Evolutionary conservation across 441 rosid genomes (phyloP).

Genomic region (Breynia disticha): DNA sequence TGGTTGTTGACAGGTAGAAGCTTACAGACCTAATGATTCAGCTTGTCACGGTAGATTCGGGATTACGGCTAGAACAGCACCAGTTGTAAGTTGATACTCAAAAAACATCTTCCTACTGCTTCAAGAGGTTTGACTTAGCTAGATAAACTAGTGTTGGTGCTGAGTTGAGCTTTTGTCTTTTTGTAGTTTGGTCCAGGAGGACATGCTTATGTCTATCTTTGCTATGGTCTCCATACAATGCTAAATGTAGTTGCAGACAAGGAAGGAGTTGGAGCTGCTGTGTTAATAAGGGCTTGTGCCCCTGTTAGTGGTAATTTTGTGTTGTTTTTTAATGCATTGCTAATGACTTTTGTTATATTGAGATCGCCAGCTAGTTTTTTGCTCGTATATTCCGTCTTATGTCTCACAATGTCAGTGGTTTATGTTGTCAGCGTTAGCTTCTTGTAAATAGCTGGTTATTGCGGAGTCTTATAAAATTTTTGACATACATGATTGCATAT

Average conservation of each 20-base stretch:
- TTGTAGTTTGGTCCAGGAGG: slow-evolving; percentile 87
- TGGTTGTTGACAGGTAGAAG: slow-evolving; percentile 57
- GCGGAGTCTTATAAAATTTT: no score
- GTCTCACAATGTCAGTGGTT: no score
- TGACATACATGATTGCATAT: no score
- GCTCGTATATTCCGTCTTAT: no score
- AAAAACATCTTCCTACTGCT: no score
- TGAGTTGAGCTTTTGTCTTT: not conserved
- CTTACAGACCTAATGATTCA: slow-evolving; percentile 84
- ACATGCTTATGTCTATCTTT: slow-evolving; percentile 83
- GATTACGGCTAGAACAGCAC: slow-evolving; percentile 71
- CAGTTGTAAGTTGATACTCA: slow-evolving; percentile 38
- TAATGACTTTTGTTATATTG: not conserved
- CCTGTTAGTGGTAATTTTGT: slow-evolving; percentile 53
- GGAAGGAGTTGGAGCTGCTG: slow-evolving; percentile 85
- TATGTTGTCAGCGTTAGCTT: no score
- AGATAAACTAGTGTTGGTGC: no score
- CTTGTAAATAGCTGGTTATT: no score
- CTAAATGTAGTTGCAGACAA: slow-evolving; percentile 87
- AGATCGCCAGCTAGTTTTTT: not conserved
- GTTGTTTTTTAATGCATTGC: not conserved
- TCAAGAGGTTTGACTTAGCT: not conserved
- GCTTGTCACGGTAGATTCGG: slow-evolving; percentile 91
- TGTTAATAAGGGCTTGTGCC: slow-evolving; percentile 72
- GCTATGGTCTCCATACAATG: slow-evolving; percentile 87